Percentiles rank a stretch among this genome's conserved stretches.
Conservation (phyloP, 768 basidiomycete species). For the Mrakia gelida region DNA sequence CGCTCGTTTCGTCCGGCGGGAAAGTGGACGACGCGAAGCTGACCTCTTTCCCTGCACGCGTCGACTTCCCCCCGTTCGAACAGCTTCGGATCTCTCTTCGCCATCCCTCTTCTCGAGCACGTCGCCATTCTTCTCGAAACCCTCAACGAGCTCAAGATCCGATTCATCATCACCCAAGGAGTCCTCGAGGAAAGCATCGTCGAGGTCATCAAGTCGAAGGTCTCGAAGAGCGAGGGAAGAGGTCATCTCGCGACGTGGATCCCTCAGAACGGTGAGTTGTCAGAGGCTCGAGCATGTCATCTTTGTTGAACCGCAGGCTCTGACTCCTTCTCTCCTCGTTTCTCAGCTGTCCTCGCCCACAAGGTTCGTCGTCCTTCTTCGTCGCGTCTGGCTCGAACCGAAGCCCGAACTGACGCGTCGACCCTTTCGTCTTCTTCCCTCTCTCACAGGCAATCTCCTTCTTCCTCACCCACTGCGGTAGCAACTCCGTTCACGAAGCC, state of each 20-base stretch:
- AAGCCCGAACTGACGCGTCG: not conserved
- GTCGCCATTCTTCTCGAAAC: not conserved
- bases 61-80: not conserved
- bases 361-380: not conserved
- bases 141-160: not conserved
- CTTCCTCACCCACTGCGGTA: slow-evolving; percentile 9
- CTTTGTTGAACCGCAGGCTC: not conserved
- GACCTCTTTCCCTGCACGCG: not conserved
- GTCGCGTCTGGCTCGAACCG: not conserved
- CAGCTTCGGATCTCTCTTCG: slow-evolving; percentile 8
- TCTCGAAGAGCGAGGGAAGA: not conserved
- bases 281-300: not conserved
- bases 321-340: not conserved
- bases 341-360: not conserved
- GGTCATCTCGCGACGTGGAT: not conserved
- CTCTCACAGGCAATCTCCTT: not conserved
- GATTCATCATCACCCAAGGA: not conserved
- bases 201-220: not conserved
- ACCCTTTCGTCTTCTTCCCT: not conserved
- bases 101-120: not conserved
- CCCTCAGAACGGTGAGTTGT: slow-evolving; percentile 7
- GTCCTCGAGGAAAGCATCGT: not conserved
- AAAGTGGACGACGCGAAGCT: no score
- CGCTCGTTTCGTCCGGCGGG: no score
- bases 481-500: slow-evolving; percentile 5